Base-by-base conservation (phyloP, 371 early-diverging fungal species). In the Mucor irregularis region DNA sequence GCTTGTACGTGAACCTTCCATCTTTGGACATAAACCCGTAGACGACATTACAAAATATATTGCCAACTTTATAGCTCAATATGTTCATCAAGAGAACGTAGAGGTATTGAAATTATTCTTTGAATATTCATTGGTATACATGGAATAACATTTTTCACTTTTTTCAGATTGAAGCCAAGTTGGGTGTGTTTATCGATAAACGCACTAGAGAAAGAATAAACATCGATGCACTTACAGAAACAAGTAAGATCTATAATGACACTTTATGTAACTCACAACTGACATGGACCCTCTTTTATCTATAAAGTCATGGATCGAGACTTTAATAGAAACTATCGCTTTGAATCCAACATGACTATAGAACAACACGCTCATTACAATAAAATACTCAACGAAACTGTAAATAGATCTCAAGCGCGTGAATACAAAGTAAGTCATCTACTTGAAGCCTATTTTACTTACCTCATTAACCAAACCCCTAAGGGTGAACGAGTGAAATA, bases 91-190 rank as follows among this genome's bases (percentile, higher is more conserved):
- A 33, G 69, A 80, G 5, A 73, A 86, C 58, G 77, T 89, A 14
- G 90, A 89, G 72, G 87, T 85, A 69, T 54, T 43, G 21, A 13
- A n/a, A 13, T 24, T 13, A 21, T 17, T 10, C 24, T 40, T 8
- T 40, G 4, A 40, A 3, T 34, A 5, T 4, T 21, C 13, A 6
- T 19, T 19, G 8, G 21, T 21, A 9, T 6, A 19, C 17, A 21
- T 6, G 13, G 24, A 24, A 16, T 21, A 10, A 24, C 13, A 24
- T 40, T 22, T 42, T 42, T 7, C 10, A 21, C 19, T 17, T 17
- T 2, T 35, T 16, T 17, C 54, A 89, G 89, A 90, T 93, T 54
- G 93, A 93, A 64, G 92, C 89, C 14, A 93, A 93, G 63, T 66
- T 93, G 17, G 93, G 93, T 14, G 49, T 78, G 19, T 65, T 93